Conservation (phyloP, 352 stramenopile genomes). For the Thraustochytrium striatum region DNA sequence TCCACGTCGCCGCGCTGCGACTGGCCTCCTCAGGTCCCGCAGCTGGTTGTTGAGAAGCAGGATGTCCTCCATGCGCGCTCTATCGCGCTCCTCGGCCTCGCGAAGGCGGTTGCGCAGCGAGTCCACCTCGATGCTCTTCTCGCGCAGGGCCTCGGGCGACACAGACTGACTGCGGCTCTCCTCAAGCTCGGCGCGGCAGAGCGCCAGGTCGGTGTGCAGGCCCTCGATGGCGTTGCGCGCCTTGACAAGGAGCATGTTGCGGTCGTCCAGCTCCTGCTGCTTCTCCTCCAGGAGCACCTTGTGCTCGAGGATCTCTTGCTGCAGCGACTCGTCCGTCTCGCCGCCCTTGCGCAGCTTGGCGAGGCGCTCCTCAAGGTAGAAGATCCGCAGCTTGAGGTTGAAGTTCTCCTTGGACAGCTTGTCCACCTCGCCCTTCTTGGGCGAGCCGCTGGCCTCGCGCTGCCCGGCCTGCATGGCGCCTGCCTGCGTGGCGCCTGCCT, state of each 20-base stretch:
- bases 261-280: conserved; percentile 39
- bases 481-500: too few relatives aligned
- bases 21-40: not conserved
- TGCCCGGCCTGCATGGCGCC: too few relatives aligned
- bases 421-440: conserved; percentile 33
- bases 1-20: conserved; percentile 9
- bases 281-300: conserved; percentile 43
- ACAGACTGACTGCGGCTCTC: conserved; percentile 2
- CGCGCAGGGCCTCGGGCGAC: not conserved
- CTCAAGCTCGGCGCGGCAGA: conserved; percentile 37
- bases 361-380: conserved; percentile 36
- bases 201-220: conserved; percentile 30
- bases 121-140: conserved; percentile 14
- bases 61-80: conserved; percentile 11
- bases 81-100: conserved; percentile 1
- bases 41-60: conserved; percentile 38
- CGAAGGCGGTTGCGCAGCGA: not conserved
- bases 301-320: conserved; percentile 39
- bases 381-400: conserved; percentile 43
- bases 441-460: too few relatives aligned
- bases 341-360: conserved; percentile 38
- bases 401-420: conserved; percentile 47
- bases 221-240: conserved; percentile 43
- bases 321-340: conserved; percentile 35
- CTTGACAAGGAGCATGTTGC: conserved; percentile 37